Percentiles rank a stretch among this genome's conserved stretches.
Conservation (phyloP, 371 early-diverging fungal species). For the Lichtheimia ornata region DNA sequence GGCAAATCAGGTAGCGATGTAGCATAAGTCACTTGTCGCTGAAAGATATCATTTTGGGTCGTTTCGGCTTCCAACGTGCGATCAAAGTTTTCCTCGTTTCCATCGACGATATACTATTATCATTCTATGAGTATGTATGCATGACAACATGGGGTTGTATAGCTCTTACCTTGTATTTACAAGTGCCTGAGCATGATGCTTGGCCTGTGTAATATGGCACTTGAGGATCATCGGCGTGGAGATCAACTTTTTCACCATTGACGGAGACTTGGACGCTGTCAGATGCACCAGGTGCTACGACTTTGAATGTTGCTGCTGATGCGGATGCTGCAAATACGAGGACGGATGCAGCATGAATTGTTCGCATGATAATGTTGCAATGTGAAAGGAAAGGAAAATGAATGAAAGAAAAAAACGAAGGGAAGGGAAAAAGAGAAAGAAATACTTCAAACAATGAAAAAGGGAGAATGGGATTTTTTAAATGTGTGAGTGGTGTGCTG, state of each 20-base stretch:
- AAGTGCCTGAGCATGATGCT: constrained; percentile 33
- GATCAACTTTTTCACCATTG: constrained; percentile 32
- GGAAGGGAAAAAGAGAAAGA: too few species aligned
- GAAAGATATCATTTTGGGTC: constrained; percentile 53
- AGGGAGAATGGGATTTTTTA: too few species aligned
- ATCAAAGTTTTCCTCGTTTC: constrained; percentile 44
- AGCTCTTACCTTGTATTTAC: constrained; percentile 45
- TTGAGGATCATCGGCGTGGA: constrained; percentile 44
- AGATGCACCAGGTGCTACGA: constrained; percentile 50
- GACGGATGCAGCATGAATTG: not conserved
- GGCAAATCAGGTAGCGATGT: constrained; percentile 57
- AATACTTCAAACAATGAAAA: too few species aligned
- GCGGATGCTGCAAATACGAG: constrained; percentile 22
- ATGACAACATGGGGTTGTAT: not conserved
- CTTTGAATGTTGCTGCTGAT: constrained; percentile 39
- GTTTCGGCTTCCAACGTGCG: constrained; percentile 35
- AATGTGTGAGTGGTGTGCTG: too few species aligned
- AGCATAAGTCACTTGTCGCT: constrained; percentile 54
- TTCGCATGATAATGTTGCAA: not conserved
- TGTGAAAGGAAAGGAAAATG: not conserved
- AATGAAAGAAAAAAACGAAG: too few species aligned
- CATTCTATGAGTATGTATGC: too few species aligned
- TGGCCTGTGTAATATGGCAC: constrained; percentile 51
- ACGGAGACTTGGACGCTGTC: constrained; percentile 45
- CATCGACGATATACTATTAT: constrained; percentile 47